Conservation (phyloP, 1,139 yeast species). For the Debaryomyces sp. region DNA sequence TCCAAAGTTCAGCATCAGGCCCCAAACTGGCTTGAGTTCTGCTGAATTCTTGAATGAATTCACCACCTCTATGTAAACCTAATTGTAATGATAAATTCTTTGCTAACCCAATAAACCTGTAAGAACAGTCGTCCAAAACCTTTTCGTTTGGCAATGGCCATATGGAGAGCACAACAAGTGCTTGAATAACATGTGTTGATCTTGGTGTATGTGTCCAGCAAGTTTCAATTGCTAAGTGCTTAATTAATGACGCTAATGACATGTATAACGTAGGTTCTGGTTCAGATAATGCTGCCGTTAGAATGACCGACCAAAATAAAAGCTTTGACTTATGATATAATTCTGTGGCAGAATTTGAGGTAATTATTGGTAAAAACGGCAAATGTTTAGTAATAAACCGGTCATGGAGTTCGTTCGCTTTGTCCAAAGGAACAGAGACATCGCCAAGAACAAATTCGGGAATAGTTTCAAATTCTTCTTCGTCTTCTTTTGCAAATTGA, state of each 20-base stretch:
- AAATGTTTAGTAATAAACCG: conserved; percentile 67
- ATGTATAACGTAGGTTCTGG: conserved; percentile 84
- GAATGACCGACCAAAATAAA: conserved; percentile 87
- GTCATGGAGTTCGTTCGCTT: conserved; percentile 74
- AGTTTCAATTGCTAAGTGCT: conserved; percentile 87
- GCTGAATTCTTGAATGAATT: conserved; percentile 86
- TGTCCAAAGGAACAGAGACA: conserved; percentile 62
- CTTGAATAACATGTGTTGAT: conserved; percentile 91
- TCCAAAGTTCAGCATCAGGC: conserved; percentile 92
- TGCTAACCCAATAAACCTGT: conserved; percentile 85
- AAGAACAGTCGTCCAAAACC: conserved; percentile 89
- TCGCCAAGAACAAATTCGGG: conserved; percentile 75
- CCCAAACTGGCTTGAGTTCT: conserved; percentile 83
- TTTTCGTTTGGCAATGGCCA: conserved; percentile 97
- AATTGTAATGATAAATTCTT: conserved; percentile 82
- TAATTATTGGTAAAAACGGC: conserved; percentile 79
- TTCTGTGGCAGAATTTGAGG: conserved; percentile 72
- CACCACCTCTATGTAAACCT: conserved; percentile 89
- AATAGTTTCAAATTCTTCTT: conserved; percentile 24
- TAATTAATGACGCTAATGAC: conserved; percentile 74
- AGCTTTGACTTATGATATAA: conserved; percentile 82
- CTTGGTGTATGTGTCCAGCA: conserved; percentile 95
- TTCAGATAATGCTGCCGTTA: conserved; percentile 83
- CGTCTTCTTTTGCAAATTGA: conserved; percentile 6
- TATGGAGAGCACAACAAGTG: conserved; percentile 73